Base-by-base conservation (phyloP, 345 rosid species). In the Hibiscus trionum region DNA sequence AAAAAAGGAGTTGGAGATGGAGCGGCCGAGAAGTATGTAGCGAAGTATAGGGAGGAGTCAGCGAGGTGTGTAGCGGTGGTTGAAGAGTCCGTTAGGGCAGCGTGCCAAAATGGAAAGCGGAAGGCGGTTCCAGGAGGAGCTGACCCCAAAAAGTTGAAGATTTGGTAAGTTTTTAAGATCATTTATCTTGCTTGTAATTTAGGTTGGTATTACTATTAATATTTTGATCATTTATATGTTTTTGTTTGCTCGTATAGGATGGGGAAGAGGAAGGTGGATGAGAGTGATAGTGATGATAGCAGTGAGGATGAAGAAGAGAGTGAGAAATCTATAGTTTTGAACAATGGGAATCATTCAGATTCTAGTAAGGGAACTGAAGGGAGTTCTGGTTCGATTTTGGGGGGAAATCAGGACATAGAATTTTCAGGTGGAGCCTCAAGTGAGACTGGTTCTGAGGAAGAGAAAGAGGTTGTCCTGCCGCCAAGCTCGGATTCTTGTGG, bases 31-130 rank as follows among this genome's bases (percentile, higher is more conserved):
- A 90, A 86, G 86, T 88, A 90, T 47, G 94, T 92, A 59, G 80
- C 80, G 31, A 88, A 75, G 82, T 95, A 95, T 31, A 79, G 85
- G 68, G 86, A 87, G 73, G 84, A 88, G 42, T 90, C 99, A 10
- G 96, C 93, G 15, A 87, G 81, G 81, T 95, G 99, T 16, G 86
- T 90, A 9, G 87, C 84, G 15, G 88, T 81, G 26, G 98, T 95
- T 16, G 99, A 90, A 24, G 87, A 85, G 80, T 90, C 96, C 0
- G 87, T 95, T 44, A 72, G 86, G 76, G 97, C 86, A 26, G 93
- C 88, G 0, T 83, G 80, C 55, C 79, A 76, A 70, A 82, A 77
- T 39, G 80, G 79, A 26, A 88, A 84, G 59, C 80, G 88, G 73
- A 91, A 88, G 75, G 76, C 76, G 68, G 55, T 35, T 11, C 24